Conservation (phyloP, 305 asterid species). For the Rubia tinctorum region DNA sequence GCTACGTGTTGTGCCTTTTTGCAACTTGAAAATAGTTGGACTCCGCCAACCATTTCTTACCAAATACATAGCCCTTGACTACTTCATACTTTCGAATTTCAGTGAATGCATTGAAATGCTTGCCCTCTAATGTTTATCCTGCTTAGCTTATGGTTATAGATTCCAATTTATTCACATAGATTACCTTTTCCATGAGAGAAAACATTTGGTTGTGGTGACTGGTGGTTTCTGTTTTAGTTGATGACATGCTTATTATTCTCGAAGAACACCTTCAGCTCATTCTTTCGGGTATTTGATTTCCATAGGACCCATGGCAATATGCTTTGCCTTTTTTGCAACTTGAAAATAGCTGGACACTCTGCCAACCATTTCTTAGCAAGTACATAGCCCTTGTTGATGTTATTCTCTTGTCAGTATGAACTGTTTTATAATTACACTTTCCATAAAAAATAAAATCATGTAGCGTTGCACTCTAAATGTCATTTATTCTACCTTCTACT, state of each 20-base stretch:
- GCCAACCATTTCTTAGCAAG: slow-evolving; percentile 1
- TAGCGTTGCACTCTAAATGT: neutral
- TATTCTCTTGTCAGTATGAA: neutral
- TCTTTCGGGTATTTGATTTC: neutral
- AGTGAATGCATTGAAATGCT: slow-evolving; percentile 5
- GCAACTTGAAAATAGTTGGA: neutral
- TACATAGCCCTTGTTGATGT: neutral
- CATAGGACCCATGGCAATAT: neutral
- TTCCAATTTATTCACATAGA: neutral
- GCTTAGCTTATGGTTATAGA: neutral
- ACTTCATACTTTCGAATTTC: neutral
- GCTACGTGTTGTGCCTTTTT: neutral
- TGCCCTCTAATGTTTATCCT: neutral
- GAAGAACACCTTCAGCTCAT: neutral
- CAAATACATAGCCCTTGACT: neutral
- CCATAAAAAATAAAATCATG: neutral
- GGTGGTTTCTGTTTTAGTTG: neutral
- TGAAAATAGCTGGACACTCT: neutral
- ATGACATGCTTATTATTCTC: neutral
- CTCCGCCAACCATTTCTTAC: neutral
- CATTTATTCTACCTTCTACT: neutral
- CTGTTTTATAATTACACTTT: neutral
- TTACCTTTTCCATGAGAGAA: neutral
- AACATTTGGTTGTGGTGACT: neutral
- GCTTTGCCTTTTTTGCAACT: neutral